Percentiles rank a stretch among this genome's conserved stretches.
phyloP scores from a whole-genome alignment of 1,139 yeast species.

The Pneumocystis wakefieldiae region DNA sequence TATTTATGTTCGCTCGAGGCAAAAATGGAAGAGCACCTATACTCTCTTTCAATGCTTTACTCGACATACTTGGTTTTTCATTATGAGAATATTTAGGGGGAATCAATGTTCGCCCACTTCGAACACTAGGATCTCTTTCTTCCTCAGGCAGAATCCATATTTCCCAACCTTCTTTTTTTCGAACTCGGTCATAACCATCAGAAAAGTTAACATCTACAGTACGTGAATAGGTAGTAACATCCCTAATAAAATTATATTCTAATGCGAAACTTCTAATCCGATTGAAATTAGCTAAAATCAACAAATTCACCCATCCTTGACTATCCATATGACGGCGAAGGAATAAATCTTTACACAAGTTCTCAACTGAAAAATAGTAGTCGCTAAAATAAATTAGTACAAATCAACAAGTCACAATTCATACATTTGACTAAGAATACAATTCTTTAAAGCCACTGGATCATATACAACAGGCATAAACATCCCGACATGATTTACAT shows the following conservation, averaged over 20 bases:
- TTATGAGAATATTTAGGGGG: not conserved
- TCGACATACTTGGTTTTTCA: not conserved
- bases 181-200: conserved; percentile 7
- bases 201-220: conserved; percentile 29
- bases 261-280: conserved; percentile 48
- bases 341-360: conserved; percentile 65
- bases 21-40: not conserved
- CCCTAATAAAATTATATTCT: conserved; percentile 32
- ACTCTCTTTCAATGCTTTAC: not conserved
- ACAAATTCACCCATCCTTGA: conserved; percentile 56
- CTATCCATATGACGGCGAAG: conserved; percentile 67
- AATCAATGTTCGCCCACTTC: not conserved
- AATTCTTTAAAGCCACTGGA: not conserved
- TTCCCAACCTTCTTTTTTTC: conserved; percentile 12
- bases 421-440: not conserved
- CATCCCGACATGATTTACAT: not conserved
- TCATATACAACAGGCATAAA: not conserved
- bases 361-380: conserved; percentile 79
- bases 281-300: conserved; percentile 52
- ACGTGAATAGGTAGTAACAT: conserved; percentile 32
- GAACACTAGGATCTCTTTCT: conserved; percentile 3
- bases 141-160: conserved; percentile 13
- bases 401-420: not conserved
- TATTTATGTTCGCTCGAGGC: not conserved
- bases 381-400: conserved; percentile 25